A percentile compares a stretch with the other conserved stretches of the same genome.
Evolutionary conservation across 768 basidiomycete genomes (phyloP).

Genomic region (Boletus barrowsii): DNA sequence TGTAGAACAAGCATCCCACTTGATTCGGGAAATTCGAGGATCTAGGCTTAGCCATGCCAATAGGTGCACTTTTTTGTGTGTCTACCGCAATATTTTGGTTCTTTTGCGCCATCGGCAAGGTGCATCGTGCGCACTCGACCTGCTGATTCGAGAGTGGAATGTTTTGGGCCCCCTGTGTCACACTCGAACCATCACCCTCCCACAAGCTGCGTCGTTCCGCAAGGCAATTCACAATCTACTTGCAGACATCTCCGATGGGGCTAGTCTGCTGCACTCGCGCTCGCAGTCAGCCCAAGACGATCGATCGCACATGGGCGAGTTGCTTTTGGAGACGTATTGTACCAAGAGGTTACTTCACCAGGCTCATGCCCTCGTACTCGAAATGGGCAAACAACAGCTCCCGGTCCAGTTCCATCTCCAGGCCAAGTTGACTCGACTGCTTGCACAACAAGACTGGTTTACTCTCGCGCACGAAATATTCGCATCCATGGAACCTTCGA

Average conservation of each 20-base stretch:
- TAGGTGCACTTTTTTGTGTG: constrained; percentile 22
- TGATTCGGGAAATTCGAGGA: constrained; percentile 26
- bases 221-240: constrained; percentile 26
- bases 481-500: constrained; percentile 26
- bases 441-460: constrained; percentile 40
- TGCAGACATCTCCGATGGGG: constrained; percentile 34
- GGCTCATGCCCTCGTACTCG: constrained; percentile 39
- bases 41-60: constrained; percentile 20
- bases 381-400: constrained; percentile 39
- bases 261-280: constrained; percentile 19
- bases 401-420: constrained; percentile 28
- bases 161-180: constrained; percentile 26
- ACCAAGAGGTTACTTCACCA: constrained; percentile 30
- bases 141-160: constrained; percentile 40
- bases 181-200: background rate
- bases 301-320: constrained; percentile 32
- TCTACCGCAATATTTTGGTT: constrained; percentile 38
- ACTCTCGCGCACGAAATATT: constrained; percentile 45
- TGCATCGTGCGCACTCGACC: constrained; percentile 34
- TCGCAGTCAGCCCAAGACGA: constrained; percentile 25
- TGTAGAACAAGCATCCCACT: constrained; percentile 31
- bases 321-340: constrained; percentile 43
- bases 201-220: constrained; percentile 28
- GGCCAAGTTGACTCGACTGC: constrained; percentile 39
- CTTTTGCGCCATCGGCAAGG: constrained; percentile 35